These are phyloP conservation scores for Ophiognomonia clavigignenti-juglandacearum DNA, from an alignment of 2,329 filamentous ascomycete species.

Conservation along the genomic window DNA sequence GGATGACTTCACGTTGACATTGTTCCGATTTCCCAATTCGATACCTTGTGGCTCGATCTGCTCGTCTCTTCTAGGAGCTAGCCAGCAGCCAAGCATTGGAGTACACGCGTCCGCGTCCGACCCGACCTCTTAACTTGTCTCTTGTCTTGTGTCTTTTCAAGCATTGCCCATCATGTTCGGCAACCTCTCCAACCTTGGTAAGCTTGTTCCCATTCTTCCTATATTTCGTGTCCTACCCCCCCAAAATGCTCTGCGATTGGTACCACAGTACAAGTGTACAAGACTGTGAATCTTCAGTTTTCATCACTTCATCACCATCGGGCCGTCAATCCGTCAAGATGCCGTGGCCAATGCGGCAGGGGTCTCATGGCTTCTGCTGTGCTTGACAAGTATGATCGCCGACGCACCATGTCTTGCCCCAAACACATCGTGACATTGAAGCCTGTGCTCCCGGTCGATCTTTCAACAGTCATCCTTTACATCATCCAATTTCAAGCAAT, in stretches of 20 bases:
- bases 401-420: conserved; percentile 10
- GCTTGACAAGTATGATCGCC: conserved; percentile 15
- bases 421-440: neutral
- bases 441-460: conserved; percentile 1
- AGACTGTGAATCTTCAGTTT: neutral
- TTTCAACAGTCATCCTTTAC: conserved; percentile 8
- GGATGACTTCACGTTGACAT: too few relatives aligned
- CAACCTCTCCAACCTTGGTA: conserved; percentile 34
- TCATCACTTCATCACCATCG: neutral
- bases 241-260: neutral
- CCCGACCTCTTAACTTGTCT: neutral
- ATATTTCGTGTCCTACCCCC: neutral
- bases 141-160: neutral
- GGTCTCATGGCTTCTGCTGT: neutral
- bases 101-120: neutral
- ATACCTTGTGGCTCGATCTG: too few relatives aligned
- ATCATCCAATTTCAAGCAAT: neutral
- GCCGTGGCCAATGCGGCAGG: neutral
- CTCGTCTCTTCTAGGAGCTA: too few relatives aligned
- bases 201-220: conserved; percentile 19
- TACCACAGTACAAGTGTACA: neutral
- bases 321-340: neutral
- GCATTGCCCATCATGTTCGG: conserved; percentile 35
- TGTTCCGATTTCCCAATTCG: too few relatives aligned
- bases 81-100: neutral